phyloP scores from a whole-genome alignment of 2,329 filamentous ascomycete species.

The Diaporthe batatas region DNA sequence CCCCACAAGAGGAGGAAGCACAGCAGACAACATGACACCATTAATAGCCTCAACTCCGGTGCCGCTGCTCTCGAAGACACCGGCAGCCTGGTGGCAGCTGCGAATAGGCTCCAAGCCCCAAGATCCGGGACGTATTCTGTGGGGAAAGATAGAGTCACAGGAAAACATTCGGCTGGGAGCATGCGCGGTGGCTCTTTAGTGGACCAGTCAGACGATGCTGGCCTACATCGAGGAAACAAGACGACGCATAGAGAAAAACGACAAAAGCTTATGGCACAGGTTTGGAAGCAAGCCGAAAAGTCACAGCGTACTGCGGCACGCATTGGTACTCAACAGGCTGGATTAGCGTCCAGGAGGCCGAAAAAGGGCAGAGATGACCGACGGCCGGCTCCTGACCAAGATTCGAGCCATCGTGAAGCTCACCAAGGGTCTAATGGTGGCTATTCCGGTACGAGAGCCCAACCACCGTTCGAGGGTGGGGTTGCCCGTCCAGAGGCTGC shows the following conservation, averaged over 20 bases:
- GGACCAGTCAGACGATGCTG: neutral
- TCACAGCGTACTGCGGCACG: neutral
- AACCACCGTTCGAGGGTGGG: neutral
- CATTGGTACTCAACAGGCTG: neutral
- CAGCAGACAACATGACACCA: neutral
- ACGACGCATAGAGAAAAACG: no score
- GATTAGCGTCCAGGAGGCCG: no score
- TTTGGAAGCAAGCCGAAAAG: neutral
- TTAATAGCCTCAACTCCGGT: neutral
- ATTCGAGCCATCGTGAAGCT: neutral
- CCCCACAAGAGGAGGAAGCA: conserved; percentile 6
- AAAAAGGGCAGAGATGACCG: neutral
- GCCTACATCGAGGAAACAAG: neutral
- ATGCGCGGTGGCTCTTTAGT: neutral
- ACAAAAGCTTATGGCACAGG: no score
- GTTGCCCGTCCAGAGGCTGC: neutral
- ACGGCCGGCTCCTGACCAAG: neutral
- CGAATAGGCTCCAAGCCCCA: neutral
- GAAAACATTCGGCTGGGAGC: neutral
- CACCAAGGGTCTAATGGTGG: neutral
- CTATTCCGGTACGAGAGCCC: neutral
- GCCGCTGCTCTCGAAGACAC: neutral
- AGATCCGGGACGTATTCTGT: neutral
- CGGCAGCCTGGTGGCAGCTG: neutral
- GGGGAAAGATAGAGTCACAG: neutral